Base-by-base conservation (phyloP, 1,284 basidiomycete species). In the Hymenochaete sp. region DNA sequence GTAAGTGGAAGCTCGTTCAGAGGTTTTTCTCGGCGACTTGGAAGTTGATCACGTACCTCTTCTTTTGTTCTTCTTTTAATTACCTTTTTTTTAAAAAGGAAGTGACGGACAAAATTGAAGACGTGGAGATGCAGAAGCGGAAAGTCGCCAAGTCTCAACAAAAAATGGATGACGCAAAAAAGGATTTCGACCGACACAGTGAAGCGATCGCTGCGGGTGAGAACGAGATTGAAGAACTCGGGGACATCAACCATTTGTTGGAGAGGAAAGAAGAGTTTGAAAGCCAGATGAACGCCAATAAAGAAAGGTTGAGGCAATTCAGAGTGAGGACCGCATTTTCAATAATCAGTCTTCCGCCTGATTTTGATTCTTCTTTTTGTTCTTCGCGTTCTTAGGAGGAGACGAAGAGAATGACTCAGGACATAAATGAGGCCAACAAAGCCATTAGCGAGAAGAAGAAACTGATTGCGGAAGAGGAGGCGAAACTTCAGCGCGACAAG, bases 381-480 rank as follows among this genome's bases (percentile, higher is more conserved):
- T 19, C n/a, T n/a, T n/a, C n/a, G n/a, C n/a, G n/a, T n/a, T n/a
- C n/a, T n/a, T 21, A 79, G 79, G 60, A 55, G 18, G 72, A 77
- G 32, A 57, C 66, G 45, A 70, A 60, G 39, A 58, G 62, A 16
- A 78, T 82, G 60, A 67, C 72, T 43, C 51, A 56, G 8, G 67
- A 64, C 36, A 51, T 78, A 28, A 61, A 57, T 3, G 53, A 55
- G 0, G 49, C 71, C 21, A 71, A 74, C 6, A 56, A 46, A 0
- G 57, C 66, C 13, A 81, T 89, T 46, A 57, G 63, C 3, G 66
- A 68, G 0, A 65, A 75, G 32, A 64, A 79, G 3, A 52, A 57
- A 9, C 66, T 75, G 45, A 85, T 91, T 40, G 62, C 56, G 1
- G 67, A 66, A 10, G 83, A 86, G 59, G 65, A 68, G 16, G 62